Percentiles rank a stretch among this genome's conserved stretches.
phyloP scores from a whole-genome alignment of 768 basidiomycete species.

The Stropharia rugosoannulata region DNA sequence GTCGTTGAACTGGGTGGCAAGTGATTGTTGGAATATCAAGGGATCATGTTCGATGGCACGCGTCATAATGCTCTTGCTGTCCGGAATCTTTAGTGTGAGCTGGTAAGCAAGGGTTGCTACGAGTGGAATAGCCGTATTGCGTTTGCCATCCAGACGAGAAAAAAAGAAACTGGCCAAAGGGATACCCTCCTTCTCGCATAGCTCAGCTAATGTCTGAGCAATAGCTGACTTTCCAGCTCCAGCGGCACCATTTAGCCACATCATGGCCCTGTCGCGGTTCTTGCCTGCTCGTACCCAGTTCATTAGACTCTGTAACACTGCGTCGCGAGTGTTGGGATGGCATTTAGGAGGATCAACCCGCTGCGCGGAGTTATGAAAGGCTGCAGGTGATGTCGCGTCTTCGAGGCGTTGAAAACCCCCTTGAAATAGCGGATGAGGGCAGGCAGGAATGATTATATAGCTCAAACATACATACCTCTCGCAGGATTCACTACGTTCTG shows the following conservation, averaged over 20 bases:
- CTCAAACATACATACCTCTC: background rate
- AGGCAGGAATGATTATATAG: background rate
- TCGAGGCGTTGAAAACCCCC: background rate
- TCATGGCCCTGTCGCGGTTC: background rate
- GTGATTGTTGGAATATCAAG: constrained; percentile 1
- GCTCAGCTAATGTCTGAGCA: constrained; percentile 11
- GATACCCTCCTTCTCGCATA: background rate
- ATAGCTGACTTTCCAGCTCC: constrained; percentile 15
- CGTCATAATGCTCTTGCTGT: background rate
- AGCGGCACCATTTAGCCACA: constrained; percentile 13
- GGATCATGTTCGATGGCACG: constrained; percentile 5
- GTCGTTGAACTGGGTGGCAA: constrained; percentile 2
- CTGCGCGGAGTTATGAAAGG: constrained; percentile 9
- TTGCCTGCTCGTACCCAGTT: background rate
- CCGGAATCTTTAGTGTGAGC: background rate
- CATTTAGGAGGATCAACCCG: constrained; percentile 10
- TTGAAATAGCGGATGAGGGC: background rate
- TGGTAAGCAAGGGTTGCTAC: constrained; percentile 11
- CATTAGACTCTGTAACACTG: constrained; percentile 5
- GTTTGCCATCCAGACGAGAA: constrained; percentile 4
- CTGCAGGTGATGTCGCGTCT: background rate
- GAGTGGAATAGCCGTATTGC: constrained; percentile 5
- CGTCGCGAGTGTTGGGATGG: constrained; percentile 10
- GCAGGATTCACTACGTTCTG: background rate
- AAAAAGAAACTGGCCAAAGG: constrained; percentile 15